Evolutionary conservation across 768 basidiomycete species (phyloP), one percentile per base, ranked within the genome.

Genomic region (Suillus paluster): DNA sequence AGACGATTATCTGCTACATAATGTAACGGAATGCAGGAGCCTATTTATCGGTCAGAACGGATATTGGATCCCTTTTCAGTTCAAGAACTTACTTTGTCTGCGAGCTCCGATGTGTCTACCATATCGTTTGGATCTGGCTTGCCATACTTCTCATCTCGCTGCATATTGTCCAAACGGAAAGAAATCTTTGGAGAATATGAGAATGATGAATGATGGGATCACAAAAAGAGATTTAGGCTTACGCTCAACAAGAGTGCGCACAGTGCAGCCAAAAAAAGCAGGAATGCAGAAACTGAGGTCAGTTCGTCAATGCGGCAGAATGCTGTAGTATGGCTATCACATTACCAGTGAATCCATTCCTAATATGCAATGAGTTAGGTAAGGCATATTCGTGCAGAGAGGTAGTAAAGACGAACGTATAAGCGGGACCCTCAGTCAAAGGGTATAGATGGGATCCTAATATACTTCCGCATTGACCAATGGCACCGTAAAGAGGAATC

Each of bases 1-100:
- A 25, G 8, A 30, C 27, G 19, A 50, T 30, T 33, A 50, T 30
- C 27, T n/a, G 27, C 36, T 49, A 79, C 2, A 69, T 71, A 38
- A 84, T 67, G 62, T 89, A 90, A 57, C 88, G 84, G 78, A 89
- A 90, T 21, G 77, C 76, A 4, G 84, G 83, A 0, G 88, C 86
- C 88, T 89, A 56, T 15, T 34, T 53, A 8, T 34, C 23, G 17
- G 4, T 19, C 41, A 30, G 55, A 9, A 30, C 7, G 23, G 15
- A 50, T 1, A 39, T 33, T 30, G 36, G 5, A 45, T 3, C 4
- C 38, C 12, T 14, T n/a, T n/a, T 25, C 25, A 23, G 34, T 12
- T 21, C 6, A 52, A 45, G 14, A 34, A 62, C 79, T 33, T 63
- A 86, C 88, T 75, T 86, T 80, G 68, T 91, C 90, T 1, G 90